Evolutionary conservation across 805 yeast species (phyloP).

Genomic region (Kregervanrija fluxuum): DNA sequence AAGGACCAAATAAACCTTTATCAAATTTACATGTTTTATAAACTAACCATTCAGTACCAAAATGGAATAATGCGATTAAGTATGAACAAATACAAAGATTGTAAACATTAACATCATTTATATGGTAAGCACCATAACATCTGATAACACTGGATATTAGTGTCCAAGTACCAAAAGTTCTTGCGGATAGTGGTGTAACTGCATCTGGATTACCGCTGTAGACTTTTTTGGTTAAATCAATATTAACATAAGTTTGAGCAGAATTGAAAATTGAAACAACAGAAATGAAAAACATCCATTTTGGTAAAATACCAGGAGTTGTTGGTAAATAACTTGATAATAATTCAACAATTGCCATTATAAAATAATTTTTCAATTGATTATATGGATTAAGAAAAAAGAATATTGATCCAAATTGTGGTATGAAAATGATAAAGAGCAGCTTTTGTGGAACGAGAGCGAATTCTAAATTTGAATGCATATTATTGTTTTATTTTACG

Average conservation of each 20-base stretch:
- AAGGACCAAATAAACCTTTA: constrained; percentile 84
- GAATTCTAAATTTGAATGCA: too few relatives aligned
- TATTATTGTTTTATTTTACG: too few relatives aligned
- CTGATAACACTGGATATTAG: constrained; percentile 78
- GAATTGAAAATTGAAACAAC: constrained; percentile 92
- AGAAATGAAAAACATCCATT: constrained; percentile 74
- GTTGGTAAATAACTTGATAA: constrained; percentile 29
- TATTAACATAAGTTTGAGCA: constrained; percentile 69
- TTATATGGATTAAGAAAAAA: too few relatives aligned
- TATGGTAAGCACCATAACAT: constrained; percentile 77
- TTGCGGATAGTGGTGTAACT: constrained; percentile 65
- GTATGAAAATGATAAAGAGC: too few relatives aligned
- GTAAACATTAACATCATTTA: constrained; percentile 63
- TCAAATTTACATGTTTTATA: constrained; percentile 78
- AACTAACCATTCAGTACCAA: constrained; percentile 72
- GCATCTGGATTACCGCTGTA: constrained; percentile 59
- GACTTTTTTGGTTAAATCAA: constrained; percentile 69
- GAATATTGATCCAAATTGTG: too few relatives aligned
- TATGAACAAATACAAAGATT: constrained; percentile 76
- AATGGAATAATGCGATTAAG: constrained; percentile 77
- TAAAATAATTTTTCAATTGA: too few relatives aligned
- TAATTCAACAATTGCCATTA: constrained; percentile 1
- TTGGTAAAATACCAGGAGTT: constrained; percentile 56
- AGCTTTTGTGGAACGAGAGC: too few relatives aligned
- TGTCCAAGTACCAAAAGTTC: constrained; percentile 99